Evolutionary conservation across 2,329 filamentous ascomycete species (phyloP).

Genomic region (Chalara sp.): DNA sequence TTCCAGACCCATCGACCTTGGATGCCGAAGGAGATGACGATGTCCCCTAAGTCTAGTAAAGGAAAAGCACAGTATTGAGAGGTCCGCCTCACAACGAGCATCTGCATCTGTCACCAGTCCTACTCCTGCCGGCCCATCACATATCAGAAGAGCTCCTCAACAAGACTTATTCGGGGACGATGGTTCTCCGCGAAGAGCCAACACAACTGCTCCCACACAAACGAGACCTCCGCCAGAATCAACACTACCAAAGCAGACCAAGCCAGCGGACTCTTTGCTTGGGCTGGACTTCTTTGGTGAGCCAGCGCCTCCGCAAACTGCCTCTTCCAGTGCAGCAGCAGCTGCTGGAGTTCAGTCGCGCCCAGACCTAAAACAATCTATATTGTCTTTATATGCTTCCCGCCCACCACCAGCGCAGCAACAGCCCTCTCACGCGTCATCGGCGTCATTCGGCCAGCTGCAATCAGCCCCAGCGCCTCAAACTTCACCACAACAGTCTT

Average conservation of each 20-base stretch:
- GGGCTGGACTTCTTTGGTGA: conserved; percentile 89
- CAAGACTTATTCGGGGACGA: conserved; percentile 79
- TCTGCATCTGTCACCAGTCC: conserved; percentile 18
- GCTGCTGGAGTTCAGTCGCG: conserved; percentile 63
- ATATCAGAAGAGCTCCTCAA: conserved; percentile 39
- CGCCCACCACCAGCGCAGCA: conserved; percentile 67
- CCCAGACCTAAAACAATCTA: conserved; percentile 94
- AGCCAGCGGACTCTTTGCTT: conserved; percentile 76
- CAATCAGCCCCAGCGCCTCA: conserved; percentile 41
- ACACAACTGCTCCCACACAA: conserved; percentile 58
- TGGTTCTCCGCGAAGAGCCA: conserved; percentile 60
- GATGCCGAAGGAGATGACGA: conserved; percentile 84
- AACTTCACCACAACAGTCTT: conserved; percentile 18
- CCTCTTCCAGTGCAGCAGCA: conserved; percentile 73
- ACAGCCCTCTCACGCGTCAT: conserved; percentile 47
- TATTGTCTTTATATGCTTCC: conserved; percentile 87
- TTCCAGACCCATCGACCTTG: conserved; percentile 85
- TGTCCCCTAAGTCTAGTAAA: conserved; percentile 56
- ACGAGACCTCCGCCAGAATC: conserved; percentile 49
- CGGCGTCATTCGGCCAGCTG: conserved; percentile 62
- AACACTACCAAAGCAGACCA: conserved; percentile 61
- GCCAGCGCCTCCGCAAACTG: conserved; percentile 62
- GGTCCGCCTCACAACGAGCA: conserved; percentile 32
- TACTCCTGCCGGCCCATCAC: conserved; percentile 15
- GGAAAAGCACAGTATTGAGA: conserved; percentile 58